Conservation (phyloP, 352 stramenopile genomes). For the Peronospora tabacina region DNA sequence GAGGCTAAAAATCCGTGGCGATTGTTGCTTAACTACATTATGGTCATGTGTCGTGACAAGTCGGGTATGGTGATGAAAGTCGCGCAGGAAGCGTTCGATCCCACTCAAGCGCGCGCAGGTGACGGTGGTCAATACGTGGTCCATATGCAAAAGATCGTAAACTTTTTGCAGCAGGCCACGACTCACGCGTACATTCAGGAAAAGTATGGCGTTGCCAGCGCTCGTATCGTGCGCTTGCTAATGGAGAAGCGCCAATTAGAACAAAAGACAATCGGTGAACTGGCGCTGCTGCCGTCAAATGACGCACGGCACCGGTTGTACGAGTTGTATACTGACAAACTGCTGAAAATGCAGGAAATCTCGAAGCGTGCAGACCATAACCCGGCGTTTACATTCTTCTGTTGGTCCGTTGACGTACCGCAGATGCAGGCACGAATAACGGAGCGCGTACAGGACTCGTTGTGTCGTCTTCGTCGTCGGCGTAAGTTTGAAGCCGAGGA, state of each 20-base stretch:
- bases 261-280: conserved; percentile 78
- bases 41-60: conserved; percentile 85
- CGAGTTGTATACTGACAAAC: conserved; percentile 63
- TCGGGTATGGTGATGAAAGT: conserved; percentile 85
- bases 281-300: conserved; percentile 76
- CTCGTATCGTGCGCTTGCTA: conserved; percentile 79
- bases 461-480: conserved; percentile 62
- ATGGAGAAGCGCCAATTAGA: conserved; percentile 82
- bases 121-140: conserved; percentile 85
- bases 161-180: conserved; percentile 68
- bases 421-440: conserved; percentile 52
- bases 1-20: conserved; percentile 79
- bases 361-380: conserved; percentile 85
- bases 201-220: conserved; percentile 71
- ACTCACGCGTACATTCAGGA: conserved; percentile 77
- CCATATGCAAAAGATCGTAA: conserved; percentile 86
- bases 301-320: conserved; percentile 76
- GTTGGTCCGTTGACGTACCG: conserved; percentile 73
- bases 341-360: conserved; percentile 83
- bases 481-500: conserved; percentile 72
- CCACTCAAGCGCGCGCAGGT: conserved; percentile 43
- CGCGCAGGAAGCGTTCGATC: conserved; percentile 57
- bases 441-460: conserved; percentile 61
- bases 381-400: conserved; percentile 83
- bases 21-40: conserved; percentile 83